Conservation (phyloP, 2,329 filamentous ascomycete species). For the Sarocladium brachiariae region DNA sequence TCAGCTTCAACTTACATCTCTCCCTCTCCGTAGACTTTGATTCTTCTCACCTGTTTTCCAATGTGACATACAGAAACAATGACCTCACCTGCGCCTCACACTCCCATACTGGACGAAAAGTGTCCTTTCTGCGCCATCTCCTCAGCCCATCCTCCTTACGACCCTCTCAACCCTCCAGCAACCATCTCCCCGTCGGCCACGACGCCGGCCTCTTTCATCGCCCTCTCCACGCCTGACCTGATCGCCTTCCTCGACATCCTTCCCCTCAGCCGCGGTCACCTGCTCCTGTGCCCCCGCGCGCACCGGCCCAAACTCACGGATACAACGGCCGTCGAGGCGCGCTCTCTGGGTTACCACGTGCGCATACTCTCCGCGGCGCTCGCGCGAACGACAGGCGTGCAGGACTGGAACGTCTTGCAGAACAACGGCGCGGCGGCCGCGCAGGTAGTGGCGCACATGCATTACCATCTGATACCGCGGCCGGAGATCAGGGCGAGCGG, state of each 20-base stretch:
- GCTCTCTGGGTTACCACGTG: constrained; percentile 60
- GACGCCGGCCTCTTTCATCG: constrained; percentile 49
- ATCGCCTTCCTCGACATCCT: constrained; percentile 91
- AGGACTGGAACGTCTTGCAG: constrained; percentile 94
- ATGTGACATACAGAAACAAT: constrained; percentile 4
- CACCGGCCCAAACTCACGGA: constrained; percentile 77
- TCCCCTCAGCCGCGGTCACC: constrained; percentile 75
- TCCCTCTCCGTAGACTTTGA: background rate
- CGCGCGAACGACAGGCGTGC: constrained; percentile 59
- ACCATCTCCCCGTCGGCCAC: constrained; percentile 27
- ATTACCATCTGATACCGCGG: constrained; percentile 89
- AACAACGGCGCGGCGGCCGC: constrained; percentile 88
- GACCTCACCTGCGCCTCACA: background rate
- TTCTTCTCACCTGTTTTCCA: background rate
- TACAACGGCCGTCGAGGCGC: constrained; percentile 54
- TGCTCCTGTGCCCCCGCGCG: constrained; percentile 70
- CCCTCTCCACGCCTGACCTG: constrained; percentile 70
- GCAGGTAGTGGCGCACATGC: constrained; percentile 87
- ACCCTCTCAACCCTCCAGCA: constrained; percentile 36
- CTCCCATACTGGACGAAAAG: background rate
- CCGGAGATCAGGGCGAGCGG: constrained; percentile 57
- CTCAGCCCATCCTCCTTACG: constrained; percentile 39
- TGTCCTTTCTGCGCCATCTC: constrained; percentile 61
- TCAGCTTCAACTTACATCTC: background rate
- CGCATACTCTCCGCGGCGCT: constrained; percentile 68